Evolutionary conservation across 2,329 filamentous ascomycete genomes (phyloP).

Genomic region (Chaetoscypha palmicola): DNA sequence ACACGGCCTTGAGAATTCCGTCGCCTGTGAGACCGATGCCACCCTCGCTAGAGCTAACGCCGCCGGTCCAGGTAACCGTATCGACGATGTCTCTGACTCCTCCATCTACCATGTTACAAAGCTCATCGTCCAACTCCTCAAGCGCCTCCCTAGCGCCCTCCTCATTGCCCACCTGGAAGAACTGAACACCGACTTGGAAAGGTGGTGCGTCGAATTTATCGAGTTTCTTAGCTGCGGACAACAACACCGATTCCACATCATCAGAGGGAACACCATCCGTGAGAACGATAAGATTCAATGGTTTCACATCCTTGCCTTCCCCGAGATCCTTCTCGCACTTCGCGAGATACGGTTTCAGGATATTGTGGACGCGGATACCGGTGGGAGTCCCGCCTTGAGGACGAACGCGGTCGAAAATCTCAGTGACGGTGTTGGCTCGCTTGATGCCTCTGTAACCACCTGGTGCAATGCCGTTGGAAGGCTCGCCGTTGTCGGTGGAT

Average conservation of each 20-base stretch:
- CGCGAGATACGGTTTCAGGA: constrained; percentile 66
- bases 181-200: constrained; percentile 87
- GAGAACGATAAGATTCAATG: constrained; percentile 86
- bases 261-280: constrained; percentile 82
- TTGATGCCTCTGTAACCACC: constrained; percentile 60
- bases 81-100: constrained; percentile 83
- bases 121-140: constrained; percentile 66
- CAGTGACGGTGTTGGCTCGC: constrained; percentile 48
- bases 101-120: constrained; percentile 47
- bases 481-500: constrained; percentile 33
- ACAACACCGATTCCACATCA: constrained; percentile 65
- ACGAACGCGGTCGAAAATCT: constrained; percentile 61
- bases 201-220: constrained; percentile 62
- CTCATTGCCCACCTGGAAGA: constrained; percentile 88
- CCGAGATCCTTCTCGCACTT: constrained; percentile 39
- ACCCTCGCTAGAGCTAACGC: constrained; percentile 30
- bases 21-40: constrained; percentile 52
- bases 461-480: constrained; percentile 32
- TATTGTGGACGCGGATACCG: constrained; percentile 60
- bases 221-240: constrained; percentile 60
- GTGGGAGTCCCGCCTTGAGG: constrained; percentile 69
- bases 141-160: constrained; percentile 56
- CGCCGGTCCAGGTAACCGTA: constrained; percentile 66
- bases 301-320: constrained; percentile 49
- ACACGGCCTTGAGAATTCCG: constrained; percentile 71